These are phyloP conservation scores for Syncephalis fuscata DNA, from an alignment of 371 early-diverging fungal species.

Conservation along the genomic window DNA sequence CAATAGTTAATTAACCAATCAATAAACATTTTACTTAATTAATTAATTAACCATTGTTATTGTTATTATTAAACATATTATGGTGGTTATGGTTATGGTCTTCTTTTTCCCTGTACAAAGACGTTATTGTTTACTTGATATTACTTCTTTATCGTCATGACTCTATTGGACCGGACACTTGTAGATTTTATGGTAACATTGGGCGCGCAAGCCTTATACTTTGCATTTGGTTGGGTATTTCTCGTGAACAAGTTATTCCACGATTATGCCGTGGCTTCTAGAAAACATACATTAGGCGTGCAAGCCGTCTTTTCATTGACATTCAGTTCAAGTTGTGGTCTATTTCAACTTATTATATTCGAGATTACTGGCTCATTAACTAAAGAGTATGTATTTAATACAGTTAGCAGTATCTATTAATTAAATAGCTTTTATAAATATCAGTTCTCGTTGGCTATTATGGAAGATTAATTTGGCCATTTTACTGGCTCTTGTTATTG, in stretches of 20 bases:
- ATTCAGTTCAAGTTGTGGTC: slow-evolving; percentile 53
- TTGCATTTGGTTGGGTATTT: slow-evolving; percentile 30
- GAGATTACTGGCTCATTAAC: slow-evolving; percentile 56
- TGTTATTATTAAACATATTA: too few species aligned
- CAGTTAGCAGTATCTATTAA: background rate
- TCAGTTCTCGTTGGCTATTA: slow-evolving; percentile 40
- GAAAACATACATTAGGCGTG: slow-evolving; percentile 23
- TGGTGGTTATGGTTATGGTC: too few species aligned
- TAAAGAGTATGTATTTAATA: slow-evolving; percentile 38
- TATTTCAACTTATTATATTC: slow-evolving; percentile 69
- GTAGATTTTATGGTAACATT: slow-evolving; percentile 1
- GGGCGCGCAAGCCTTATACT: slow-evolving; percentile 24
- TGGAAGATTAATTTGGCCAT: slow-evolving; percentile 58
- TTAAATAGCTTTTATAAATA: background rate
- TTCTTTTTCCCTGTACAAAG: too few species aligned
- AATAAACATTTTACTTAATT: too few species aligned
- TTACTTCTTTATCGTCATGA: too few species aligned
- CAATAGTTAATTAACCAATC: too few species aligned
- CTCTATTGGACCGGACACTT: too few species aligned
- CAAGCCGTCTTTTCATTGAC: slow-evolving; percentile 59
- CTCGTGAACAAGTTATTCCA: slow-evolving; percentile 25
- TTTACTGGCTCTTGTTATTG: slow-evolving; percentile 42
- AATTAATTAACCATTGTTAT: too few species aligned
- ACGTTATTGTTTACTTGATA: too few species aligned
- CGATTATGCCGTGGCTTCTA: slow-evolving; percentile 25